Base-by-base conservation (phyloP, 164 flowering plant genomes). In the Kingdonia uniflora region DNA sequence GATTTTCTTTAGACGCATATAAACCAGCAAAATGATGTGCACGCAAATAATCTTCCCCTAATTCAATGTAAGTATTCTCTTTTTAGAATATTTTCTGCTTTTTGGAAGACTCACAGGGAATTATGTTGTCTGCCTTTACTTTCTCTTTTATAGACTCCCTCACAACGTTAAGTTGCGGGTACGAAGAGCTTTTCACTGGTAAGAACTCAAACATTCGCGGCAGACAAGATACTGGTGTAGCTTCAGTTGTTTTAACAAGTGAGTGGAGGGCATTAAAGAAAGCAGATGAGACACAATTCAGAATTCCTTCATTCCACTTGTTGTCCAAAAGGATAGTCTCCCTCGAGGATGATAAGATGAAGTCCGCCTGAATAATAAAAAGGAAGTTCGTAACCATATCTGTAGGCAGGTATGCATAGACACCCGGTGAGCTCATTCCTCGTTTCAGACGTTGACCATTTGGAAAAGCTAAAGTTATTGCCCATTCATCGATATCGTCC, bases 331-430 rank as follows among this genome's bases (percentile, higher is more conserved):
- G 70, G 13, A 80, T 67, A 2, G 67, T 66, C 39, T 80, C 80
- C 52, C 82, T 64, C n/a, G 85, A 80, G 13, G 85, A 77, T 19
- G 76, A 59, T 1, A 78, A 56, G 20, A 78, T 33, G 46, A 80
- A 80, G 64, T 57, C 52, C 1, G 60, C 54, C 24, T 80, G 81
- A 44, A 81, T 74, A 50, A 79, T 55, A 65, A 81, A 81, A 0
- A 77, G 82, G 13, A 79, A 73, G 35, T 75, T 71, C 1, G 82
- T 81, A 11, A 77, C 70, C 80, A 77, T 77, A 55, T 75, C 87
- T 0, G 84, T 79, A 1, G 84, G 87, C 51, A 79, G 71, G 55
- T 66, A 81, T 5, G 88, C 80, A 64, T 74, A 81, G 22, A 81
- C 35, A 0, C 82, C 88, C 19, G 80, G 74, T 5, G 71, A 68